Percentiles rank a stretch among this genome's conserved stretches.
Evolutionary conservation across 2,329 filamentous ascomycete genomes (phyloP).

Genomic region (Alternaria burnsii): DNA sequence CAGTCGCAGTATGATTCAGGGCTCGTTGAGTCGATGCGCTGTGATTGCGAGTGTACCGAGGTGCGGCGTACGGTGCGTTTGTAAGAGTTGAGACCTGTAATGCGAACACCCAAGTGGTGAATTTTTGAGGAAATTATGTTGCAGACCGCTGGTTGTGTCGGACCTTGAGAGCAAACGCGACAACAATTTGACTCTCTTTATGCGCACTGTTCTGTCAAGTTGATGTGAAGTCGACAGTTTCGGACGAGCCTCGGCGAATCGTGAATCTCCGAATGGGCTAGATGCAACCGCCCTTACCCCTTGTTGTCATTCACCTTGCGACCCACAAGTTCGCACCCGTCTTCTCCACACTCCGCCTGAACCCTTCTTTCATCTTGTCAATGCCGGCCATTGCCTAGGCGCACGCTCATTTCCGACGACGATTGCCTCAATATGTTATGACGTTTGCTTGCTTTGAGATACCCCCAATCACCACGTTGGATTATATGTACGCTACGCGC

Average conservation of each 20-base stretch:
- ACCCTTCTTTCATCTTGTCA: conserved; percentile 27
- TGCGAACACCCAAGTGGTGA: background rate
- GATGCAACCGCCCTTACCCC: conserved; percentile 26
- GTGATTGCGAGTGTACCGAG: conserved; percentile 11
- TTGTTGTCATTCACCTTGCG: conserved; percentile 23
- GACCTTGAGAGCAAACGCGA: background rate
- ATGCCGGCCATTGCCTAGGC: conserved; percentile 8
- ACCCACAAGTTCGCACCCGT: conserved; percentile 22
- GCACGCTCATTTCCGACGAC: conserved; percentile 15
- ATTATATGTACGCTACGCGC: conserved; percentile 20
- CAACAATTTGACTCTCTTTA: background rate
- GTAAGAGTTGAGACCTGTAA: background rate
- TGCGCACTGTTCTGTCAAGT: background rate
- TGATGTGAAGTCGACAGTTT: conserved; percentile 10
- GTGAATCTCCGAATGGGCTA: conserved; percentile 24
- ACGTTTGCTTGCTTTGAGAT: conserved; percentile 16
- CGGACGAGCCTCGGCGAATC: conserved; percentile 17
- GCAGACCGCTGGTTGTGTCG: background rate
- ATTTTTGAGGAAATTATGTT: background rate
- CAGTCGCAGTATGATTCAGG: background rate
- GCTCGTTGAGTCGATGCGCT: background rate
- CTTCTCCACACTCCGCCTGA: conserved; percentile 21
- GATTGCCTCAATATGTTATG: background rate
- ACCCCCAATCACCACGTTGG: conserved; percentile 10
- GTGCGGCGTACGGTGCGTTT: conserved; percentile 7